Conservation (phyloP, 495 filamentous ascomycete genomes). For the Neurospora sp. region DNA sequence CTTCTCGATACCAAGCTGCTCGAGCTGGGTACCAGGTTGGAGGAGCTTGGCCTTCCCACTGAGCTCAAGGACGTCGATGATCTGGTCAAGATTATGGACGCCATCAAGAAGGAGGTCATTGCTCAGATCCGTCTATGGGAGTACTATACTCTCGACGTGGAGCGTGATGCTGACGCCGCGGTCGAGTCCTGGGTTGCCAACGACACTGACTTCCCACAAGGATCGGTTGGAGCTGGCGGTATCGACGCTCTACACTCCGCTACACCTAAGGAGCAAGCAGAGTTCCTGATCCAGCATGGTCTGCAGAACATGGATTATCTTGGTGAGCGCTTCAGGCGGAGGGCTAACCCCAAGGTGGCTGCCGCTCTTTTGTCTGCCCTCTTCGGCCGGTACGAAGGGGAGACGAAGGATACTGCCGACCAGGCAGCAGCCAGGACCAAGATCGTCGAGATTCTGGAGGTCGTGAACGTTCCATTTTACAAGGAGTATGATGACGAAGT, state of each 20-base stretch:
- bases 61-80: conserved; percentile 61
- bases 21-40: conserved; percentile 61
- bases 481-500: conserved; percentile 81
- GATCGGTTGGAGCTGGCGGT: conserved; percentile 31
- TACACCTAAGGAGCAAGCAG: conserved; percentile 38
- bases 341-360: conserved; percentile 53
- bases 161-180: conserved; percentile 56
- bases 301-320: conserved; percentile 60
- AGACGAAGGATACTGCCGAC: conserved; percentile 31
- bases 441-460: conserved; percentile 59
- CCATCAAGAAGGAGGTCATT: conserved; percentile 69
- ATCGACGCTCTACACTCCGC: conserved; percentile 34
- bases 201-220: conserved; percentile 36
- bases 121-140: conserved; percentile 77
- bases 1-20: conserved; percentile 79
- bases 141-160: conserved; percentile 77
- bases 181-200: conserved; percentile 61
- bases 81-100: conserved; percentile 75
- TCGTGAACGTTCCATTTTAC: conserved; percentile 80
- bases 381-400: conserved; percentile 55
- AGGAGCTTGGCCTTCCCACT: conserved; percentile 59
- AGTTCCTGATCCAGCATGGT: conserved; percentile 44
- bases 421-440: conserved; percentile 37
- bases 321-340: conserved; percentile 66
- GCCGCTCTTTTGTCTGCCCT: conserved; percentile 60